Base-by-base conservation (phyloP, 768 basidiomycete genomes). In the Serendipita sp. region DNA sequence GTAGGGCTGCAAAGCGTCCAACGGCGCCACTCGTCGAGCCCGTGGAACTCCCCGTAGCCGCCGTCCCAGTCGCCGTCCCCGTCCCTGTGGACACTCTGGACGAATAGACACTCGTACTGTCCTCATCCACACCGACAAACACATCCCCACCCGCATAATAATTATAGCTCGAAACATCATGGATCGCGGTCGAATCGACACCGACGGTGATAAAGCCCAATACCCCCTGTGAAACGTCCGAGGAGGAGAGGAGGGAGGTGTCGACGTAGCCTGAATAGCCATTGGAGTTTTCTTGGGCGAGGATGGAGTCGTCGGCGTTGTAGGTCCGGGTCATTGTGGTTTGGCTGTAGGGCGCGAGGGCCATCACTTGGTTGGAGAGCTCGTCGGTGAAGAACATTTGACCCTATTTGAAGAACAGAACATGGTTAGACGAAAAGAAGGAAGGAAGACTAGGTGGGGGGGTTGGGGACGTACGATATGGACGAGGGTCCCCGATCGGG, bases 331-430 rank as follows among this genome's bases (percentile, higher is more conserved):
- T 63, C 28, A 72, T 68, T 2, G 62, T 71, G 63, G 69, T 73
- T 58, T 60, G 61, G 58, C 61, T 69, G 65, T 75, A 75, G 20
- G 70, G 68, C 13, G 65, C 43, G 9, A 66, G 67, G 4, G 66
- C 66, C 61, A 68, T 67, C 33, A 74, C 71, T 42, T 66, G 61
- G 44, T 71, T 67, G 58, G 70, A 71, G 68, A 71, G 70, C 2
- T 62, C 64, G 50, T 76, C 75, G 7, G 71, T 71, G 68, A 76
- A 76, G 71, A 75, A 77, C 13, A 76, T 65, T 58, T 73, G 74
- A 5, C 76, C 45, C 45, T 50, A n/a, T n/a, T n/a, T n/a, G n/a
- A n/a, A n/a, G n/a, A n/a, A n/a, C n/a, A n/a, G 1, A 28, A 38
- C 14, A 5, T 1, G 7, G 11, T 20, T 50, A 20, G 28, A 28